These are phyloP conservation scores for Sclerotiophoma versabilis DNA, from an alignment of 2,329 filamentous ascomycete species.

Conservation along the genomic window DNA sequence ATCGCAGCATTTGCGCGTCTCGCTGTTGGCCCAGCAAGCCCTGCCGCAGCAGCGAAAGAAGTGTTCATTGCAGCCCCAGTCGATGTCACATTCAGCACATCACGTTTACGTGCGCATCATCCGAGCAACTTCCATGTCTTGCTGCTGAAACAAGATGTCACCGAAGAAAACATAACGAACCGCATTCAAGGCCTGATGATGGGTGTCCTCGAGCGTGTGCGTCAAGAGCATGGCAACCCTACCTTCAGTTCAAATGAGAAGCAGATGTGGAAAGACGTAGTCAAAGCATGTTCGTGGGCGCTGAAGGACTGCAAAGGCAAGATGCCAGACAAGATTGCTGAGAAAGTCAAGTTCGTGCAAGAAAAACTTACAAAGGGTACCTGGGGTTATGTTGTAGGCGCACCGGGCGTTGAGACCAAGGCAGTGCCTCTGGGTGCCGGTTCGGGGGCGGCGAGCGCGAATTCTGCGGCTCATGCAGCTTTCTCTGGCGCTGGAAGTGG, in stretches of 20 bases:
- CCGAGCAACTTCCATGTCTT: slow-evolving; percentile 32
- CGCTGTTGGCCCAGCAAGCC: slow-evolving; percentile 31
- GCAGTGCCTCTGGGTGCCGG: neutral
- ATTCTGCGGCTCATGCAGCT: slow-evolving; percentile 11
- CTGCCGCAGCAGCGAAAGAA: slow-evolving; percentile 8
- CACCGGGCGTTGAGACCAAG: slow-evolving; percentile 4
- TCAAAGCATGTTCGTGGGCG: slow-evolving; percentile 35
- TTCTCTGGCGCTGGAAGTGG: neutral
- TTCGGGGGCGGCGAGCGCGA: slow-evolving; percentile 14
- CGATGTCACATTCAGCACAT: slow-evolving; percentile 23
- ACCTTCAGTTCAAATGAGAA: slow-evolving; percentile 22
- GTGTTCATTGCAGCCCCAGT: slow-evolving; percentile 33
- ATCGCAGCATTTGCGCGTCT: slow-evolving; percentile 37
- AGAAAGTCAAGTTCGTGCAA: slow-evolving; percentile 36
- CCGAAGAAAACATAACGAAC: slow-evolving; percentile 28
- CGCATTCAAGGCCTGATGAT: slow-evolving; percentile 42
- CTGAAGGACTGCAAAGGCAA: slow-evolving; percentile 32
- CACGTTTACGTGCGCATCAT: slow-evolving; percentile 22
- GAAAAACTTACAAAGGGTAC: slow-evolving; percentile 34
- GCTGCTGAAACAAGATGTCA: slow-evolving; percentile 19
- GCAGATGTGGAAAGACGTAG: slow-evolving; percentile 35
- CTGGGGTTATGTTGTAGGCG: slow-evolving; percentile 27
- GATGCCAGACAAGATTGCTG: slow-evolving; percentile 34
- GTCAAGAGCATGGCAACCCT: slow-evolving; percentile 32
- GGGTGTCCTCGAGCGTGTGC: slow-evolving; percentile 38